A percentile compares a stretch with the other conserved stretches of the same genome.
These are phyloP conservation scores for Graphilbum sp. DNA, from an alignment of 2,329 filamentous ascomycete species.

Conservation along the genomic window DNA sequence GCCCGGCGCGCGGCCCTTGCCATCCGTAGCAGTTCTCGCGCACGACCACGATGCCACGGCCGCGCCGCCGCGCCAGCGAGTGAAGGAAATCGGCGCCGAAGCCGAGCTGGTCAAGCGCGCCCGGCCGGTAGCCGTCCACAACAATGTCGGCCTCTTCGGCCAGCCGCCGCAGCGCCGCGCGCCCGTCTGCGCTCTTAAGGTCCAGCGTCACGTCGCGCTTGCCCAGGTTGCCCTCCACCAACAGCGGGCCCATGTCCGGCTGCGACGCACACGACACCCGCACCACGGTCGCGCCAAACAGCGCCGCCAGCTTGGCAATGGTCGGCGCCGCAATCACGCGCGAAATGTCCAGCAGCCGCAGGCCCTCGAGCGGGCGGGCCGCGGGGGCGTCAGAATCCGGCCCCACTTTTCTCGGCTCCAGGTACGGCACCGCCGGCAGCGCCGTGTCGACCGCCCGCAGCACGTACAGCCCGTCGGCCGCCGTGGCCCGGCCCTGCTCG, in stretches of 20 bases:
- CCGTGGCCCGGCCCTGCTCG: slow-evolving; percentile 8
- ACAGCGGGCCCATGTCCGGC: slow-evolving; percentile 21
- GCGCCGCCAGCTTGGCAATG: slow-evolving; percentile 22
- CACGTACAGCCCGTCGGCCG: no score
- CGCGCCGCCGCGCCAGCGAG: slow-evolving; percentile 20
- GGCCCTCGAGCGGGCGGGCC: slow-evolving; percentile 23
- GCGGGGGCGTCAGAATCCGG: no score
- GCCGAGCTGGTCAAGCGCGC: slow-evolving; percentile 22
- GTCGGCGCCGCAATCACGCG: slow-evolving; percentile 28
- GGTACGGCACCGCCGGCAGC: no score
- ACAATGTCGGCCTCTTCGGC: slow-evolving; percentile 31
- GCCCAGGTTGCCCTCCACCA: slow-evolving; percentile 25
- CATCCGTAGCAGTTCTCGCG: slow-evolving; percentile 33
- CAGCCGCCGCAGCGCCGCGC: slow-evolving; percentile 17
- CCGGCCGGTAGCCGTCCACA: slow-evolving; percentile 33
- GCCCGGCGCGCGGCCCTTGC: slow-evolving; percentile 24
- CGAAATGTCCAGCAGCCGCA: slow-evolving; percentile 31
- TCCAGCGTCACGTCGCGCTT: slow-evolving; percentile 29
- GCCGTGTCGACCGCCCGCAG: no score
- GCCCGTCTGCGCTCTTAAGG: slow-evolving; percentile 21
- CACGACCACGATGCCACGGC: slow-evolving; percentile 27
- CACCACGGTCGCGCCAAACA: slow-evolving; percentile 27
- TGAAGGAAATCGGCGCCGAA: slow-evolving; percentile 22
- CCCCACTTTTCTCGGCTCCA: no score
- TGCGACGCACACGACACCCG: slow-evolving; percentile 24